Conservation (phyloP, 345 rosid species). For the Eucalyptus melliodora region DNA sequence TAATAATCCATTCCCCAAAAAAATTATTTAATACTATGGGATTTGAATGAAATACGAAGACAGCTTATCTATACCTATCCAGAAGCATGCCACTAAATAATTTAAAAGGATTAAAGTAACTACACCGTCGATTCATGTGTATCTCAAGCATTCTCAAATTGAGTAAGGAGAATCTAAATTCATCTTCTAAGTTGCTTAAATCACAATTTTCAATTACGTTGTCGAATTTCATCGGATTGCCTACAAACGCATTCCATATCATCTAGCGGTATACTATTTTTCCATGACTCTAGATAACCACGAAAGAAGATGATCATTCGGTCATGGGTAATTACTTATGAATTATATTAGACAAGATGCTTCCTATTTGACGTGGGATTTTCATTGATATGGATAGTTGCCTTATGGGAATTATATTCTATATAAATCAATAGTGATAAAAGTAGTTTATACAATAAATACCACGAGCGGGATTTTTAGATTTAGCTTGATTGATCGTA, state of each 20-base stretch:
- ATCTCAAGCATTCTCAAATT: background rate
- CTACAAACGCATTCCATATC: fast-evolving
- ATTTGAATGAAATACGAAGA: background rate
- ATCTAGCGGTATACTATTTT: background rate
- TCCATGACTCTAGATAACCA: background rate
- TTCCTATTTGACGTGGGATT: fast-evolving
- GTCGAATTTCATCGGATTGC: background rate
- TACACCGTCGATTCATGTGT: background rate
- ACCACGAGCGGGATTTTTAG: background rate
- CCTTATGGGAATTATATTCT: background rate
- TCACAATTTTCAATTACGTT: background rate
- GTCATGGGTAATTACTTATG: background rate
- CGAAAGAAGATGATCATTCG: background rate
- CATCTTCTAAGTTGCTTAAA: background rate
- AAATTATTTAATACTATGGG: background rate
- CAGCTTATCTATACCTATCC: background rate
- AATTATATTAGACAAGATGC: background rate
- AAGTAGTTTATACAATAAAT: background rate
- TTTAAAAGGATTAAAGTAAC: background rate
- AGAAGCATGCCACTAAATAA: background rate
- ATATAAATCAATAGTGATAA: background rate
- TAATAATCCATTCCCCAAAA: background rate
- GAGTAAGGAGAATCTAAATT: background rate
- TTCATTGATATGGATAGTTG: background rate
- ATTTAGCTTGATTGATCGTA: background rate